Conservation (phyloP, 2,329 filamentous ascomycete genomes). For the Camillea tinctor region DNA sequence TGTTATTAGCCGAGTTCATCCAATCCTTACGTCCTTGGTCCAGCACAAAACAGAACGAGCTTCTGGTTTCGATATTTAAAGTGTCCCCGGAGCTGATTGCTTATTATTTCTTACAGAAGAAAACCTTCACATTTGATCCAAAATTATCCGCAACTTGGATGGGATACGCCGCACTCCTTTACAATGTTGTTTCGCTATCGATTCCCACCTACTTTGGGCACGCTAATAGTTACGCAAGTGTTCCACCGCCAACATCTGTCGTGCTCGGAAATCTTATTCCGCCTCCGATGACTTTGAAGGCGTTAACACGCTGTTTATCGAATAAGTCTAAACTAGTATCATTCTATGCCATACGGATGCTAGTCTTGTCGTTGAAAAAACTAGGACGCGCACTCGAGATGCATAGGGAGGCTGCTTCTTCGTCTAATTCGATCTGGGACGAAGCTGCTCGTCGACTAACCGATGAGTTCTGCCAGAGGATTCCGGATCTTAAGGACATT, state of each 20-base stretch:
- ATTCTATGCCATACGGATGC: slow-evolving; percentile 78
- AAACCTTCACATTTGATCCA: slow-evolving; percentile 81
- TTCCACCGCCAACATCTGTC: slow-evolving; percentile 76
- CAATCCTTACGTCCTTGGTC: slow-evolving; percentile 81
- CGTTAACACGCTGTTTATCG: slow-evolving; percentile 74
- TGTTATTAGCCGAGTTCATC: slow-evolving; percentile 74
- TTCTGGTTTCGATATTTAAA: slow-evolving; percentile 76
- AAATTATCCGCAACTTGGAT: slow-evolving; percentile 94
- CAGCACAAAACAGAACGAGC: slow-evolving; percentile 74
- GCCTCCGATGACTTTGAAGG: slow-evolving; percentile 75
- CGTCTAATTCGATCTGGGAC: slow-evolving; percentile 60
- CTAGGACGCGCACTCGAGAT: slow-evolving; percentile 62
- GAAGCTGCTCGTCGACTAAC: slow-evolving; percentile 67
- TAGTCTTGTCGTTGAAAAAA: slow-evolving; percentile 79
- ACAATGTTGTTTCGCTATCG: slow-evolving; percentile 73
- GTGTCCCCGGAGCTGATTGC: slow-evolving; percentile 83
- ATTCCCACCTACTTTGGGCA: slow-evolving; percentile 73
- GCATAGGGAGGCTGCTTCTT: slow-evolving; percentile 47
- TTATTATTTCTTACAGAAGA: slow-evolving; percentile 80
- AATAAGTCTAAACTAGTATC: slow-evolving; percentile 76
- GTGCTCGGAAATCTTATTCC: slow-evolving; percentile 86
- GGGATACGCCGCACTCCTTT: slow-evolving; percentile 85
- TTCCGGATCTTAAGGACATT: slow-evolving; percentile 79
- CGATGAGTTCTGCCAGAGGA: slow-evolving; percentile 73
- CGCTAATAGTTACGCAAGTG: slow-evolving; percentile 56